These are phyloP conservation scores for Talaromyces adpressus DNA, from an alignment of 495 filamentous ascomycete species.

Conservation along the genomic window DNA sequence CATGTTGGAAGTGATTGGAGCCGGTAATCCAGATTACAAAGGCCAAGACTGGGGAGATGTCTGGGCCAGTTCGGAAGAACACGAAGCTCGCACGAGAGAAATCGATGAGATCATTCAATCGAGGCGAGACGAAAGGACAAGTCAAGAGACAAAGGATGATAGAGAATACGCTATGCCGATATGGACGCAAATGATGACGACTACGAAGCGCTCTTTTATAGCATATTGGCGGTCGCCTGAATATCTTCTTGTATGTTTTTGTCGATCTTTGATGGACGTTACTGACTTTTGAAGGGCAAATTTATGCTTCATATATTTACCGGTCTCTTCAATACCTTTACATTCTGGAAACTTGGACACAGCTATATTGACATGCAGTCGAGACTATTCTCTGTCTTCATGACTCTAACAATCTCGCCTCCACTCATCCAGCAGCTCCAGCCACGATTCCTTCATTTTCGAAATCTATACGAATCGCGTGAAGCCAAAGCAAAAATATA, in stretches of 20 bases:
- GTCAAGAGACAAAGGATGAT: constrained; percentile 30
- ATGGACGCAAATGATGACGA: constrained; percentile 39
- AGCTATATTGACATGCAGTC: constrained; percentile 57
- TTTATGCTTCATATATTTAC: constrained; percentile 57
- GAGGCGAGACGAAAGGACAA: constrained; percentile 22
- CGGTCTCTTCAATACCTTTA: constrained; percentile 59
- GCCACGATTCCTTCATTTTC: constrained; percentile 39
- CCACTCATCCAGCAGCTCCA: constrained; percentile 56
- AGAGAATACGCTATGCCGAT: constrained; percentile 57
- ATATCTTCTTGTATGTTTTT: constrained; percentile 41
- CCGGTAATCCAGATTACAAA: constrained; percentile 55
- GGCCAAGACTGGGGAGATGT: constrained; percentile 57
- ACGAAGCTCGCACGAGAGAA: constrained; percentile 33
- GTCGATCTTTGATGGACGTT: background rate
- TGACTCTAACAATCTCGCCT: constrained; percentile 59
- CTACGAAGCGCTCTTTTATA: constrained; percentile 46
- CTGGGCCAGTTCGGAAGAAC: constrained; percentile 45
- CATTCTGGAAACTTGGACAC: constrained; percentile 55
- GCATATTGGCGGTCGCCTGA: constrained; percentile 55
- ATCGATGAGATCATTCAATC: constrained; percentile 38
- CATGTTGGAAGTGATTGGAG: constrained; percentile 62
- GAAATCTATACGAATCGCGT: constrained; percentile 39
- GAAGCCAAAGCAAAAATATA: constrained; percentile 47
- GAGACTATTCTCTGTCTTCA: constrained; percentile 63
- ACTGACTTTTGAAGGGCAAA: constrained; percentile 37